These are phyloP conservation scores for Annona cherimola DNA, from an alignment of 164 flowering plant genomes.

Conservation along the genomic window DNA sequence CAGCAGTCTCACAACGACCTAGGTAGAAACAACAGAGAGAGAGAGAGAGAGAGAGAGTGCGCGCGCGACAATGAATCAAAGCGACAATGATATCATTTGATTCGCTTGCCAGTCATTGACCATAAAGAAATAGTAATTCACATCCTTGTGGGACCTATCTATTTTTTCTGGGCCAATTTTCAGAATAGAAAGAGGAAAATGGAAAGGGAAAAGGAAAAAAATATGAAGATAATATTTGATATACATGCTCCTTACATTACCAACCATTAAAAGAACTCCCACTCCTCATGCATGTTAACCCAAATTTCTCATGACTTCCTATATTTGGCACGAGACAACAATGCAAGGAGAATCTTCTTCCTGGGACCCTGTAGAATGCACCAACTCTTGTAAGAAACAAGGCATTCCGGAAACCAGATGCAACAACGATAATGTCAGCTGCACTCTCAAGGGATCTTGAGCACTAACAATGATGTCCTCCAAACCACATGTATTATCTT, in stretches of 20 bases:
- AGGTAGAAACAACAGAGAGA: too few species aligned
- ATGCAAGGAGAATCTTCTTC: constrained; percentile 16
- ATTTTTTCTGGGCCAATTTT: neutral
- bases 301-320: constrained; percentile 1
- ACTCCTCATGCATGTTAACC: neutral
- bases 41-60: too few species aligned
- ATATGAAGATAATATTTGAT: neutral
- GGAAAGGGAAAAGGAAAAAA: neutral
- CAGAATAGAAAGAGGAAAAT: neutral
- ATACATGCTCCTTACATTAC: neutral
- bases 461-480: too few species aligned
- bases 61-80: too few species aligned
- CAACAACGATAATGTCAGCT: too few species aligned
- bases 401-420: neutral
- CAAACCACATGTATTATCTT: too few species aligned
- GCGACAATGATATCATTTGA: too few species aligned
- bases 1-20: too few species aligned
- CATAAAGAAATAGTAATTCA: too few species aligned
- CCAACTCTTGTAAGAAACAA: constrained; percentile 1
- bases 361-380: constrained; percentile 12
- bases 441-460: too few species aligned
- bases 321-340: constrained; percentile 11
- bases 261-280: neutral
- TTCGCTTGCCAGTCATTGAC: too few species aligned
- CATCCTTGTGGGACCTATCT: too few species aligned